phyloP scores from a whole-genome alignment of 75 land plant genomes.

The Selaginella tamariscina region DNA sequence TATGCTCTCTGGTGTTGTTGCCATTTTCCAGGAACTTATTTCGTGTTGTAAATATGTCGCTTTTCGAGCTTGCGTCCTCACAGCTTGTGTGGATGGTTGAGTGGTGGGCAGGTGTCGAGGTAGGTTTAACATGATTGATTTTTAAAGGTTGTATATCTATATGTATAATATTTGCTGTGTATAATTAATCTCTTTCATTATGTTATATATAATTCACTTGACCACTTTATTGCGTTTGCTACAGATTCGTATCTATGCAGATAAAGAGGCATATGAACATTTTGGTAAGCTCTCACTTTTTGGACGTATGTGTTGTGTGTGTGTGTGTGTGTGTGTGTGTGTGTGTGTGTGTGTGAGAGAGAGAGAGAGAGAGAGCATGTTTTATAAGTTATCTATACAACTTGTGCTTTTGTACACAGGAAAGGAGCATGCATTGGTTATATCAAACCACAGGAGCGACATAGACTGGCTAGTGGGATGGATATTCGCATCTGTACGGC shows the following conservation, averaged over 20 bases:
- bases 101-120: slow-evolving; percentile 97
- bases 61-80: slow-evolving; percentile 70
- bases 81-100: slow-evolving; percentile 86
- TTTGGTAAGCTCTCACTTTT: slow-evolving; percentile 36
- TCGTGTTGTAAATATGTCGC: slow-evolving; percentile 46
- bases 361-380: too few species aligned
- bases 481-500: slow-evolving; percentile 37
- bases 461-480: slow-evolving; percentile 95
- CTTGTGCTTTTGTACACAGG: slow-evolving; percentile 27
- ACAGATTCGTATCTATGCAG: slow-evolving; percentile 56
- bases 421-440: slow-evolving; percentile 76
- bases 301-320: too few species aligned
- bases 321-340: too few species aligned
- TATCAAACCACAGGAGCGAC: slow-evolving; percentile 72
- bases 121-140: slow-evolving; percentile 12
- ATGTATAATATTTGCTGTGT: too few species aligned
- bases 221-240: background rate
- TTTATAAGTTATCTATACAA: background rate
- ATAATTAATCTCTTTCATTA: background rate
- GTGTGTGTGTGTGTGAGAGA: too few species aligned
- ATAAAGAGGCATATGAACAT: slow-evolving; percentile 31
- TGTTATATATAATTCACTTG: background rate
- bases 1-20: slow-evolving; percentile 25
- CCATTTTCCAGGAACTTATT: slow-evolving; percentile 64
- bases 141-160: too few species aligned